A percentile compares a stretch with the other conserved stretches of the same genome.
Conservation (phyloP, 2,329 filamentous ascomycete genomes). For the Fusarium scirpi region DNA sequence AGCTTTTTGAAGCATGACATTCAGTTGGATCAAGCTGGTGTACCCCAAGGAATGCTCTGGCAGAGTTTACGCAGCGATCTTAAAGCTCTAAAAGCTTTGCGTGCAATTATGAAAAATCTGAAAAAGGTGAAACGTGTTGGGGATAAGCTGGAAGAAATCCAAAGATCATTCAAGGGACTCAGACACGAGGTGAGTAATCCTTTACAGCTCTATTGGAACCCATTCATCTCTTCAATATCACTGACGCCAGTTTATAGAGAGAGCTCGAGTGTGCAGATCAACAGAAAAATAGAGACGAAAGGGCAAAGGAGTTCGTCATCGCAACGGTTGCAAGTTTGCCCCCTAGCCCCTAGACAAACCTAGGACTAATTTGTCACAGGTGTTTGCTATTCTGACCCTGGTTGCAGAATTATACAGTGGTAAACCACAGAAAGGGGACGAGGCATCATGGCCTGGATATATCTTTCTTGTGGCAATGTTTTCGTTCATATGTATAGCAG, state of each 20-base stretch:
- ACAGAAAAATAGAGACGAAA: neutral
- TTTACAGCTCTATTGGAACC: neutral
- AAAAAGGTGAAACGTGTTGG: neutral
- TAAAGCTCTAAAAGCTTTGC: neutral
- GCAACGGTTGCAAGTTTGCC: neutral
- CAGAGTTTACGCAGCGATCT: neutral
- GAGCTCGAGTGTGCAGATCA: neutral
- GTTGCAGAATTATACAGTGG: conserved; percentile 9
- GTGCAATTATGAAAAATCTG: neutral
- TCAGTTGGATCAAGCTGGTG: neutral
- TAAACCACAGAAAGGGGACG: neutral
- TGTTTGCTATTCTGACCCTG: neutral
- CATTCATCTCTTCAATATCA: neutral
- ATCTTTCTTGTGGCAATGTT: neutral
- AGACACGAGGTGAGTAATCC: neutral
- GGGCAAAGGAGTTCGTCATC: neutral
- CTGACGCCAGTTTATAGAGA: neutral
- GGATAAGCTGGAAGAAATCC: neutral
- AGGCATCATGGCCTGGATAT: neutral
- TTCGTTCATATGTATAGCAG: neutral
- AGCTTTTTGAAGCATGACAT: neutral
- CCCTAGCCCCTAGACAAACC: too few relatives aligned
- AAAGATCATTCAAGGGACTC: neutral
- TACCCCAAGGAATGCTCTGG: conserved; percentile 14
- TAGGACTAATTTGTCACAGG: neutral